Evolutionary conservation across 208 protist genomes (phyloP), one percentile per base, ranked within the genome.

Genomic region (Crithidia mellificae): DNA sequence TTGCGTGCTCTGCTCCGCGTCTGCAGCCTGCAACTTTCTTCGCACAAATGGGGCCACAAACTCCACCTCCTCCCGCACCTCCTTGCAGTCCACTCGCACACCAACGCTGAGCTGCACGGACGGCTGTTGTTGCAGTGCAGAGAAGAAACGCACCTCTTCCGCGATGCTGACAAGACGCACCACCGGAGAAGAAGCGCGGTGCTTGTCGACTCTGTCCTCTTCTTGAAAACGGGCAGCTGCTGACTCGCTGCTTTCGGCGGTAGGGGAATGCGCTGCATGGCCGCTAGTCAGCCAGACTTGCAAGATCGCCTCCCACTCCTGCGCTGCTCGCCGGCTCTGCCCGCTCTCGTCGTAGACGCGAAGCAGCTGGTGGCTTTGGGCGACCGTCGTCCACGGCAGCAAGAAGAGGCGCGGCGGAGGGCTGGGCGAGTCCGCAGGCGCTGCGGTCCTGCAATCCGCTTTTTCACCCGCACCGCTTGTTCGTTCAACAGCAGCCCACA

Each of bases 311-410:
- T 81, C 84, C 72, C 86, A 94, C 30, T 61, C 46, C 0, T 57
- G 56, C 4, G 81, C 81, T 0, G 77, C 80, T 34, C 67, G 29
- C 19, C 57, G 65, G 27, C 85, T 86, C 50, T 88, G 77, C 6
- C 80, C 79, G 54, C 88, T 85, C 67, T 96, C 91, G 68, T 96
- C 91, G 56, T 96, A 96, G n/a, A 96, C 54, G 19, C 88, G 80
- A 20, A 90, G 58, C 6, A 79, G 84, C 58, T 92, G 84, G 29
- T 81, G 80, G 32, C 78, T 81, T 17, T 67, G 44, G 9, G 84
- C 87, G 25, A 90, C 56, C 15, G 88, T 88, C 11, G 73, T 87
- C 85, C 87, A 96, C 39, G 91, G 91, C 36, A 96, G 68, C 14
- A 96, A 72, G 27, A 84, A 83, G 39, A 66, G 67, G 12, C 39